Conservation (phyloP, 2,329 filamentous ascomycete genomes). For the Claviceps sorghi region DNA sequence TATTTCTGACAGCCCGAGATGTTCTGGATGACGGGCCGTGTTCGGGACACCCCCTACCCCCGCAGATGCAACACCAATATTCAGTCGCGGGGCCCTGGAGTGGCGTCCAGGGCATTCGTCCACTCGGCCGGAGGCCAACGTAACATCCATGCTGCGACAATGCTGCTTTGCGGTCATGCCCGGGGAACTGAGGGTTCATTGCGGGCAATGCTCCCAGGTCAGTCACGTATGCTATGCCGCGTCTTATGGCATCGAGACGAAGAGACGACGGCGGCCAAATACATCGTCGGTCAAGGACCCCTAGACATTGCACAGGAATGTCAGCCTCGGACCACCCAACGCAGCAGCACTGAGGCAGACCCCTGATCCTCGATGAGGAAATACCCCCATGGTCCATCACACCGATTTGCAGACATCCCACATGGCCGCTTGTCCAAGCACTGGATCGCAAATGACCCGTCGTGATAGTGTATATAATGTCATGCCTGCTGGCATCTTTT, state of each 20-base stretch:
- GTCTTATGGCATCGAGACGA: not conserved
- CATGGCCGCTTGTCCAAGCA: not conserved
- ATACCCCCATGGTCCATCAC: not conserved
- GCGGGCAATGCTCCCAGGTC: not conserved
- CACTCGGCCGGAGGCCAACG: not conserved
- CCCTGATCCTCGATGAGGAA: not conserved
- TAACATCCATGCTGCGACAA: not conserved
- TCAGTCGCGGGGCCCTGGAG: not conserved
- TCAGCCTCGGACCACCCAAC: slow-evolving; percentile 1
- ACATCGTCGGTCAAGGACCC: not conserved
- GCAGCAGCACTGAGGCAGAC: not conserved
- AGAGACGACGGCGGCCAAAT: not conserved
- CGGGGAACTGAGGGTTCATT: not conserved
- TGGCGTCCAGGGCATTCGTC: not conserved
- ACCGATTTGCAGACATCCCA: not conserved
- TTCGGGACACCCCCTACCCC: slow-evolving; percentile 1
- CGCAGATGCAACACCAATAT: not conserved
- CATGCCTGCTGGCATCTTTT: not conserved
- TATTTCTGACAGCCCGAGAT: not conserved
- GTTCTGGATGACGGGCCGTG: slow-evolving; percentile 1
- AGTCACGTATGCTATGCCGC: not conserved
- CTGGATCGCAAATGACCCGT: not conserved
- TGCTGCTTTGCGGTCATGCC: not conserved
- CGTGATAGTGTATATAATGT: not conserved
- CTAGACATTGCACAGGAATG: not conserved